Evolutionary conservation across 768 basidiomycete genomes (phyloP), one percentile per base, ranked within the genome.

Genomic region (Leccinum boreale): DNA sequence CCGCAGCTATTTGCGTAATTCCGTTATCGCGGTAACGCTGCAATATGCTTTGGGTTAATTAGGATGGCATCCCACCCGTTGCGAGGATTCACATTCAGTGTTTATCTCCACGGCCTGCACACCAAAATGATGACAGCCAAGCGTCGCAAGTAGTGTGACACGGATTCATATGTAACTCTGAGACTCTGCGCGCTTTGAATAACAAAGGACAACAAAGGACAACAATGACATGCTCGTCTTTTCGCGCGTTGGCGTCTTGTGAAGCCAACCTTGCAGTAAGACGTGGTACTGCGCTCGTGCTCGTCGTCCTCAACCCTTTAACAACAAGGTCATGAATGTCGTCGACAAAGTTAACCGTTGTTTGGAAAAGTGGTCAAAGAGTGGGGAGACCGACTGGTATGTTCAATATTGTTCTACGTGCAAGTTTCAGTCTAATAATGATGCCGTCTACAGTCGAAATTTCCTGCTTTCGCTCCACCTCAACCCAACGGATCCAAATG

Each of bases 381-480:
- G 80, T 53, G 88, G 88, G 28, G 84, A 85, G 60, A 71, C 75
- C 3, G 81, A 85, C 75, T 88, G 86, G 88, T 86, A 62, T 62
- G 76, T 73, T 57, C 47, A 52, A 19, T 48, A 23, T 49, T 46
- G 36, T 57, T 58, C 58, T 62, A 55, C 62, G 56, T 65, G 58
- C 33, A 54, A 55, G 66, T 49, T 61, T 64, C 55, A 42, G 11
- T 19, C 33, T 57, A 63, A 58, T 61, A 33, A 14, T 33, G 50
- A 58, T 64, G 52, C 61, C 51, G 39, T 53, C 33, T 54, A 15
- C 58, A 92, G 89, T 72, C 85, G 84, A 65, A 79, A 78, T 66
- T 79, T 85, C 53, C 77, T 91, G 62, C 74, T 79, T 66, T 73
- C 78, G 52, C 79, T 82, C 33, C 88, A 90, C 70, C 80, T 80